Evolutionary conservation across 2,329 filamentous ascomycete genomes (phyloP), one percentile per base, ranked within the genome.

Genomic region (Hymenotorrendiella dingleyae): DNA sequence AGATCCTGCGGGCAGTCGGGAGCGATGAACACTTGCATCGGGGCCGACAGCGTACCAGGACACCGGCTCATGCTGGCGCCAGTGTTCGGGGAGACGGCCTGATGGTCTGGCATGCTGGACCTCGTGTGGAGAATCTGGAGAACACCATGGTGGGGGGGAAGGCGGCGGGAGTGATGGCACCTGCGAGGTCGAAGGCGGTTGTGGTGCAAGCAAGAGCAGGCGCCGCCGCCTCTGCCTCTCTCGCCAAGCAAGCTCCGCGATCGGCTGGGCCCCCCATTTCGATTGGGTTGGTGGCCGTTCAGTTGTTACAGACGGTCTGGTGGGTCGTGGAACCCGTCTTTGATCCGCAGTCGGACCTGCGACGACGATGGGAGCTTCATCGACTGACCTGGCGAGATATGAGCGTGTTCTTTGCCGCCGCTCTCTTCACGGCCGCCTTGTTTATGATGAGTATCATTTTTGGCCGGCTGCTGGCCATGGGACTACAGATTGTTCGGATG

Each of bases 281-380:
- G 16, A 27, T 51, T 20, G 26, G 19, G n/a, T 36, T 46, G 20
- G 43, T 40, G 24, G 21, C 46, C 3, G n/a, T 35, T 29, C 37
- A 38, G 10, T 17, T 49, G 28, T 40, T 49, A 16, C 53, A 67
- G 59, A 64, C 45, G 42, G 29, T 46, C 4, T 52, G 49, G 47
- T 32, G 46, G 26, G 43, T 63, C 10, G 59, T 70, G 12, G 53
- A 53, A 36, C 67, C 67, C 2, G 64, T 69, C 10, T 67, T 71
- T 44, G 54, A 67, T 51, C 48, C 52, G 6, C 49, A 57, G 6
- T 49, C 50, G 19, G 39, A 20, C 12, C 20, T 53, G 10, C 41
- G 49, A 28, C 42, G 30, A 28, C 41, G 53, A 38, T 51, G 61
- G 11, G 47, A 53, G 20, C 40, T 33, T 19, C 51, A 55, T 4